Evolutionary conservation across 306 rosid species (phyloP), one percentile per base, ranked within the genome.

Genomic region (Trichosanthes cucumerina): DNA sequence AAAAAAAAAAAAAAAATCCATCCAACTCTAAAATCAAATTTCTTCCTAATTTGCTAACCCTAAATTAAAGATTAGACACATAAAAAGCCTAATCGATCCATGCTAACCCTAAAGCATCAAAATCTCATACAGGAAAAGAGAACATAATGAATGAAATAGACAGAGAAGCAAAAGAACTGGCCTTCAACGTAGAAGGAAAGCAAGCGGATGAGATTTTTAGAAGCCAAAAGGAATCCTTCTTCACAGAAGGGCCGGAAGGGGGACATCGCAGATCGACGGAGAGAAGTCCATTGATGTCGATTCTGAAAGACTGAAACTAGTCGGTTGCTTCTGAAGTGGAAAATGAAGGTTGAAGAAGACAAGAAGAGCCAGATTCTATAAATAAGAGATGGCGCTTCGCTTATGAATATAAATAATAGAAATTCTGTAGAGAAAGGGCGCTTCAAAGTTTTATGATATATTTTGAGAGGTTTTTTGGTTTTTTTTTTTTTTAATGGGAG

Each of bases 91-190:
- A 28, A 28, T 28, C 33, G 33, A 28, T 28, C 33, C 2, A 28
- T 28, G 33, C 33, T 28, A 34, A 64, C 41, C 19, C 19, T 14
- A 26, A 65, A 65, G 6, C 73, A 28, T 28, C 33, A 19, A 39
- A 24, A 70, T 43, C 10, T 44, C 0, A 46, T 3, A 8, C 80
- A 81, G 90, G 89, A 16, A 64, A 34, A 2, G 86, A 88, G 19
- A 88, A 83, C 71, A 81, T 86, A 72, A 58, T 88, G 77, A 81
- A 75, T 7, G 78, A 81, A 39, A 50, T 88, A 14, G 76, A 64
- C 1, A 80, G 33, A 7, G 69, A 54, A 46, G 90, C 80, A 34
- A 81, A 49, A 19, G 87, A 81, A 8, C 6, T 79, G 16, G 9
- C 84, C 0, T 88, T 86, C 70, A 63, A 80, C 21, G 82, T 87